These are phyloP conservation scores for Pezicula radicicola DNA, from an alignment of 2,329 filamentous ascomycete genomes.

Conservation along the genomic window DNA sequence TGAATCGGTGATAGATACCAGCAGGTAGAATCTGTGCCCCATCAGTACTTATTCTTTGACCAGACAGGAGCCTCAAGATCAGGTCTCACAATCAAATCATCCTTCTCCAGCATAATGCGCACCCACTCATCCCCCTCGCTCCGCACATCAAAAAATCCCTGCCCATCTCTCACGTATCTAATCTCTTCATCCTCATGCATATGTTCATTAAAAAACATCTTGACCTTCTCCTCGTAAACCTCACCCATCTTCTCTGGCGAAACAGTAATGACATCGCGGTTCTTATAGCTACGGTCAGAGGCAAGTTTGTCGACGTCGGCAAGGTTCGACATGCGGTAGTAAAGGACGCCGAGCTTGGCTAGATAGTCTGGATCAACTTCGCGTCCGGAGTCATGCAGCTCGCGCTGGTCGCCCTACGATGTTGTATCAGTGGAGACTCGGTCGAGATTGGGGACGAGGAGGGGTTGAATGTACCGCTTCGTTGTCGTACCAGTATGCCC, in stretches of 20 bases:
- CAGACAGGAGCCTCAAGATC: background rate
- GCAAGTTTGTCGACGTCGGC: slow-evolving; percentile 73
- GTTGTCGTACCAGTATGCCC: slow-evolving; percentile 71
- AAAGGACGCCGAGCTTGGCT: slow-evolving; percentile 72
- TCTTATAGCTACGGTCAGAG: slow-evolving; percentile 76
- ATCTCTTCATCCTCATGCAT: slow-evolving; percentile 99
- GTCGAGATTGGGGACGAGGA: slow-evolving; percentile 1
- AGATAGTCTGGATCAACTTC: slow-evolving; percentile 64
- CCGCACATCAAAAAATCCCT: slow-evolving; percentile 91
- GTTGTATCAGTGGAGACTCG: slow-evolving; percentile 6
- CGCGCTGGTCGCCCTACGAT: slow-evolving; percentile 84
- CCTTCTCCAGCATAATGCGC: slow-evolving; percentile 77
- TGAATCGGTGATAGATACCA: slow-evolving; percentile 97
- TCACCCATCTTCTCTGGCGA: slow-evolving; percentile 83
- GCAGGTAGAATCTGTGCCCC: slow-evolving; percentile 68
- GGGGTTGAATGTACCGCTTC: slow-evolving; percentile 43
- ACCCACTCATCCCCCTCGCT: slow-evolving; percentile 85
- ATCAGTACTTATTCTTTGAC: slow-evolving; percentile 8
- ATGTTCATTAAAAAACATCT: slow-evolving; percentile 91
- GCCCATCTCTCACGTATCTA: slow-evolving; percentile 83
- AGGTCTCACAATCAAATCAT: slow-evolving; percentile 66
- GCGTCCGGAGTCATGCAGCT: slow-evolving; percentile 81
- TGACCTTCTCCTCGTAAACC: slow-evolving; percentile 89
- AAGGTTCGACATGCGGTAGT: slow-evolving; percentile 65
- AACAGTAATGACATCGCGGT: slow-evolving; percentile 90